Evolutionary conservation across 768 basidiomycete genomes (phyloP).

Genomic region (Suillus clintonianus): DNA sequence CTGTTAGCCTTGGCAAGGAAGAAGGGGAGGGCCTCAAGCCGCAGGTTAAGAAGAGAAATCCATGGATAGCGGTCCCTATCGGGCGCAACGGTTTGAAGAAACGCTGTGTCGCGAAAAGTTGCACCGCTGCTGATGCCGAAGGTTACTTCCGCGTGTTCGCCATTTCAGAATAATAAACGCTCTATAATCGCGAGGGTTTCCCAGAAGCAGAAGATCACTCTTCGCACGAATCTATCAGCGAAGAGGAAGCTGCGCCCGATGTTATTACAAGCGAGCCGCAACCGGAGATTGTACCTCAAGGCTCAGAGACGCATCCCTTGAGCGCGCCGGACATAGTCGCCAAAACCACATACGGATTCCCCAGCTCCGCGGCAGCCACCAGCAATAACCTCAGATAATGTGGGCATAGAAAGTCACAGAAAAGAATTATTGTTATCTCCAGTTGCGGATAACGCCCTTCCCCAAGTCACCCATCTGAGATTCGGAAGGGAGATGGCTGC

Average conservation of each 20-base stretch:
- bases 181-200: conserved; percentile 3
- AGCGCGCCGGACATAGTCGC: background rate
- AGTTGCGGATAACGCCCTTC: background rate
- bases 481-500: conserved; percentile 22
- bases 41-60: conserved; percentile 41
- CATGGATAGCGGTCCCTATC: conserved; percentile 42
- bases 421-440: no score
- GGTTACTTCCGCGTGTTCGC: conserved; percentile 68
- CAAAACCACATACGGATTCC: background rate
- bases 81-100: conserved; percentile 81
- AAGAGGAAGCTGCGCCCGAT: conserved; percentile 43
- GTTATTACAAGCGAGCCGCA: background rate
- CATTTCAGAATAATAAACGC: background rate
- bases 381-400: background rate
- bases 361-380: background rate
- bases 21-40: conserved; percentile 33
- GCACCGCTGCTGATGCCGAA: conserved; percentile 56
- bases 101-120: conserved; percentile 60
- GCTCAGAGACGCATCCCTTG: background rate
- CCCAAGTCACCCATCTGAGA: background rate
- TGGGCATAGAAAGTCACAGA: background rate
- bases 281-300: background rate
- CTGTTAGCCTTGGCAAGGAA: conserved; percentile 29
- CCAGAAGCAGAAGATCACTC: conserved; percentile 79
- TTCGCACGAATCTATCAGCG: conserved; percentile 76